Conservation (phyloP, 2,329 filamentous ascomycete species). For the Alternaria dauci region DNA sequence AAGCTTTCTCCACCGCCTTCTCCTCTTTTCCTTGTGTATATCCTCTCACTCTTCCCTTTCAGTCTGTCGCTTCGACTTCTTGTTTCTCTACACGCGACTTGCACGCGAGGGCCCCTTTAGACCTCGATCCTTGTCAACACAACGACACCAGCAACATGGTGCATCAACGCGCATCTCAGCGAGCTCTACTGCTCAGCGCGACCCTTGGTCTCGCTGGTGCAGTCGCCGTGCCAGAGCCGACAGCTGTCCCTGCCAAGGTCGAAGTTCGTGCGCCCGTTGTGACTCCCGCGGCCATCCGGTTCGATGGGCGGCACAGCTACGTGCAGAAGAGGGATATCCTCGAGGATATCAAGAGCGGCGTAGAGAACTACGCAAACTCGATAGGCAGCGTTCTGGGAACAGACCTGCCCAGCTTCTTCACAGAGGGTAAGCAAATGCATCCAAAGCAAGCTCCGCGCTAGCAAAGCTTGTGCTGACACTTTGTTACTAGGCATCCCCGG, state of each 20-base stretch:
- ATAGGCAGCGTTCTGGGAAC: slow-evolving; percentile 47
- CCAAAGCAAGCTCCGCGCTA: slow-evolving; percentile 14
- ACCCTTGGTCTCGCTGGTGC: slow-evolving; percentile 34
- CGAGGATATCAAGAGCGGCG: slow-evolving; percentile 43
- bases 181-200: slow-evolving; percentile 33
- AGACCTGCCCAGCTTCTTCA: slow-evolving; percentile 49
- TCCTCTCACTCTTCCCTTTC: slow-evolving; percentile 9
- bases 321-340: slow-evolving; percentile 44
- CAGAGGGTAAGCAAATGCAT: slow-evolving; percentile 38
- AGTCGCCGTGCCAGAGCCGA: slow-evolving; percentile 44
- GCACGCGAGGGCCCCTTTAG: slow-evolving; percentile 9
- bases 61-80: slow-evolving; percentile 21
- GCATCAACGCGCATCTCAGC: slow-evolving; percentile 22
- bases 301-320: slow-evolving; percentile 44
- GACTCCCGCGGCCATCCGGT: slow-evolving; percentile 47
- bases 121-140: neutral
- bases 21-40: slow-evolving; percentile 1
- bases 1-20: neutral
- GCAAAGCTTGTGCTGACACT: slow-evolving; percentile 30
- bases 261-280: slow-evolving; percentile 41
- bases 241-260: slow-evolving; percentile 40
- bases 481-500: slow-evolving; percentile 64
- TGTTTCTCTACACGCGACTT: neutral
- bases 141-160: slow-evolving; percentile 25
- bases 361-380: slow-evolving; percentile 39